Evolutionary conservation across 2,329 filamentous ascomycete genomes (phyloP), one percentile per base, ranked within the genome.

Genomic region (Penicillium oxalicum): DNA sequence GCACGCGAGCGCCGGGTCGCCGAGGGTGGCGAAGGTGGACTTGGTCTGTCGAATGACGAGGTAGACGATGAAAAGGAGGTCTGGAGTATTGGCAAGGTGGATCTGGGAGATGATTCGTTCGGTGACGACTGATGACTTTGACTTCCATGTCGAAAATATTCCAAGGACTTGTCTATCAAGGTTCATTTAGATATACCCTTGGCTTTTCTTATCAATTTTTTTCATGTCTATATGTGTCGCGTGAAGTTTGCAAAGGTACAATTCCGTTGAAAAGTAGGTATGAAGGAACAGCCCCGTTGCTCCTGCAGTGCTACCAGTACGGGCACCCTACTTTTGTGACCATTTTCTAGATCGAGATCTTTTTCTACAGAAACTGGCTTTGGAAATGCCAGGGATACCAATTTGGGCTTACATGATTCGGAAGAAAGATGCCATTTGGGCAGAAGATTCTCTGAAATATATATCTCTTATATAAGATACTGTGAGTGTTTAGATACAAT

Each of bases 21-120:
- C 0, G 91, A 96, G 66, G 91, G 91, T 53, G 93, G 91, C 6
- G 80, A 85, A 50, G 91, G 91, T 40, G 89, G 90, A 0, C 66
- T 97, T 43, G 91, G 91, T 0, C 68, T 98, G 61, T 87, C 86
- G 32, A 90, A 88, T 64, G 93, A 98, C 68, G 93, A 98, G 73
- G 75, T 83, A 29, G 93, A 98, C 64, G 93, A 98, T 71, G 89
- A 96, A 75, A 86, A 82, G 70, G 93, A 98, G 74, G 84, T 98
- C 54, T 95, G 90, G 91, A 93, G 88, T 66, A 86, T 98, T 43
- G 93, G 93, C 5, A 91, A 86, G 70, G 83, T 95, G 43, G 91
- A 97, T 66, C 73, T 91, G 40, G 86, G 80, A 7, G 87, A 88
- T 49, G 70, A 66, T 34, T 60, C 54, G 49, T 55, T 53, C 50